Evolutionary conservation across 1,139 yeast genomes (phyloP), one percentile per base, ranked within the genome.

Genomic region (Hyphopichia buzzinii): DNA sequence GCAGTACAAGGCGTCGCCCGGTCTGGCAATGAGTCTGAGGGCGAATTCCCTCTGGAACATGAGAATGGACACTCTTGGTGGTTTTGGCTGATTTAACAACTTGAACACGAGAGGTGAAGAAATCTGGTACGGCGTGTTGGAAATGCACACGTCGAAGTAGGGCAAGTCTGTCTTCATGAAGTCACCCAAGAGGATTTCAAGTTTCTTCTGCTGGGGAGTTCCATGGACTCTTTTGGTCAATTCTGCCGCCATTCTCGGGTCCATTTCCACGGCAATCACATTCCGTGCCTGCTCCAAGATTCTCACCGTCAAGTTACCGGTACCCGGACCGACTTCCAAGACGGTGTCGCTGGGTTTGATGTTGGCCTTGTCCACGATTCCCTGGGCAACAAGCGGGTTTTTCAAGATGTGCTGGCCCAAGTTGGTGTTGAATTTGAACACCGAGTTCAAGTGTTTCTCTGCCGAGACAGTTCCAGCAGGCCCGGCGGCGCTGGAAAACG

Each of bases 31-130:
- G 38, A 92, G 69, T 52, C 97, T 79, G 62, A 92, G 63, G 3
- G 98, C 98, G 59, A 92, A 92, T 58, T 92, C 99, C 55, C 98
- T 75, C 67, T 92, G 99, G 63, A 92, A 92, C 99, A 92, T 92
- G 50, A 92, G 83, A 42, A 92, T 87, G 4, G 96, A 86, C 8
- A 89, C 95, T 52, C 98, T 72, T 22, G 98, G 98, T 14, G 98
- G 98, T 42, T 82, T 76, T 30, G 96, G 96, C 63, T 84, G 92
- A 56, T 87, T 86, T 48, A 92, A 75, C 40, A 94, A 67, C 61
- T 89, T 92, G 73, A 92, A 92, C 26, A 92, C 97, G 51, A 92
- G 72, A 4, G 98, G 98, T 0, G 97, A 89, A 0, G 97, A 89
- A 46, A 92, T 92, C 61, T 92, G 99, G 57, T 92, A 92, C 1